phyloP scores from a whole-genome alignment of 805 yeast genomes.

The Candida parachauliodes region DNA sequence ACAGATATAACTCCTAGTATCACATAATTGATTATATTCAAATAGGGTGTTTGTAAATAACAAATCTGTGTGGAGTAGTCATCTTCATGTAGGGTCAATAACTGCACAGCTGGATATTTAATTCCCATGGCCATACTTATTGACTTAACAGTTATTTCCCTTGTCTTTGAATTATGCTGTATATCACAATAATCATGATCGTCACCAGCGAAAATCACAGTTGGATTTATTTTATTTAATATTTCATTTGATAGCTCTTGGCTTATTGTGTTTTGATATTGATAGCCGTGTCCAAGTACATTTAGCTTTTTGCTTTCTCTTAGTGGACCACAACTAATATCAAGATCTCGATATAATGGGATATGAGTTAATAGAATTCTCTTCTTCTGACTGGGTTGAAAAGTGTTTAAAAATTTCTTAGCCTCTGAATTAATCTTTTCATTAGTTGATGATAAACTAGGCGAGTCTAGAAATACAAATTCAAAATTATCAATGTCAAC shows the following conservation, averaged over 20 bases:
- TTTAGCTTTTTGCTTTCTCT: constrained; percentile 57
- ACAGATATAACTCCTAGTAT: constrained; percentile 31
- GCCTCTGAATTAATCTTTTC: constrained; percentile 48
- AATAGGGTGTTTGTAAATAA: constrained; percentile 45
- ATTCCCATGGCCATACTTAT: constrained; percentile 42
- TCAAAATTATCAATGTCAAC: constrained; percentile 29
- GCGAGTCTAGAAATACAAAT: constrained; percentile 61
- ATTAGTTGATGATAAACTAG: constrained; percentile 61
- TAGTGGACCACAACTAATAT: constrained; percentile 66
- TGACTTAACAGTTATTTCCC: constrained; percentile 39
- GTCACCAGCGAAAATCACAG: constrained; percentile 80
- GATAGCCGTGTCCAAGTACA: constrained; percentile 68
- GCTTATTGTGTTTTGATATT: constrained; percentile 82
- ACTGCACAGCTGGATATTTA: constrained; percentile 38
- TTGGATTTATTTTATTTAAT: constrained; percentile 59
- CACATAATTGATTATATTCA: constrained; percentile 36
- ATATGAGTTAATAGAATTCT: constrained; percentile 79
- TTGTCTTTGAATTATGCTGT: constrained; percentile 40
- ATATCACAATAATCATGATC: constrained; percentile 95
- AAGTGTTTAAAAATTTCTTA: constrained; percentile 41
- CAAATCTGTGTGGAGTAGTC: constrained; percentile 40
- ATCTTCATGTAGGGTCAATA: constrained; percentile 16
- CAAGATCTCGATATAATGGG: constrained; percentile 72
- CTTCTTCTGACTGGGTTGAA: constrained; percentile 33
- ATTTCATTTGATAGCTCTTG: constrained; percentile 55